Base-by-base conservation (phyloP, 306 rosid species). In the Begonia loranthoides region DNA sequence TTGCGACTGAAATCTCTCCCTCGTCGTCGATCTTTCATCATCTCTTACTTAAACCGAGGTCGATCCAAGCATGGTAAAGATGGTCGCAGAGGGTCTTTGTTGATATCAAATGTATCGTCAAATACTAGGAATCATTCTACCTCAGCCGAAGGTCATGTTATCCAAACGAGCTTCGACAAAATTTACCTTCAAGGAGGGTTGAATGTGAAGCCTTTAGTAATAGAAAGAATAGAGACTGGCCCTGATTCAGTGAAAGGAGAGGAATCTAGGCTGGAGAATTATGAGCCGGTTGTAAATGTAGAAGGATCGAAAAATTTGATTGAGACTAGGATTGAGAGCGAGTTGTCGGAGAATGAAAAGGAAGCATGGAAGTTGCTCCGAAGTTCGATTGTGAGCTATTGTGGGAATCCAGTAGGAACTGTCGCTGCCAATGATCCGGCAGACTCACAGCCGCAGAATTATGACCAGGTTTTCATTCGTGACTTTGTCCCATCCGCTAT, bases 391-490 rank as follows among this genome's bases (percentile, higher is more conserved):
- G 88, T 84, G 41, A 77, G 65, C 39, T 88, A 84, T 57, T 81
- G 93, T 64, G 93, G 93, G 54, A 71, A 58, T 73, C 93, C 94
- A 0, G 81, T 81, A 59, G 96, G 96, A 52, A 88, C 96, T 47
- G 73, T 88, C 61, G 96, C 96, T n/a, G 93, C 96, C 10, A 79
- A 70, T 51, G 93, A 84, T 70, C 64, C 79, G 0, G 80, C 61
- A 5, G 96, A 79, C 60, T 72, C 76, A 51, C 79, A 80, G 15
- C 79, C 94, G 12, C 66, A 84, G 58, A 88, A 88, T 54, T 88
- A 88, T 47, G 96, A 84, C 61, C 96, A 88, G 74, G 94, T 88
- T 49, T 88, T 88, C 36, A 65, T 88, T 59, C 88, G 96, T 34
- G 96, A 84, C 66, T 88, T 88, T 24, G 77, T 88, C 57, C 94